Evolutionary conservation across 768 basidiomycete species (phyloP), one percentile per base, ranked within the genome.

Genomic region (Serpula lacrymans): DNA sequence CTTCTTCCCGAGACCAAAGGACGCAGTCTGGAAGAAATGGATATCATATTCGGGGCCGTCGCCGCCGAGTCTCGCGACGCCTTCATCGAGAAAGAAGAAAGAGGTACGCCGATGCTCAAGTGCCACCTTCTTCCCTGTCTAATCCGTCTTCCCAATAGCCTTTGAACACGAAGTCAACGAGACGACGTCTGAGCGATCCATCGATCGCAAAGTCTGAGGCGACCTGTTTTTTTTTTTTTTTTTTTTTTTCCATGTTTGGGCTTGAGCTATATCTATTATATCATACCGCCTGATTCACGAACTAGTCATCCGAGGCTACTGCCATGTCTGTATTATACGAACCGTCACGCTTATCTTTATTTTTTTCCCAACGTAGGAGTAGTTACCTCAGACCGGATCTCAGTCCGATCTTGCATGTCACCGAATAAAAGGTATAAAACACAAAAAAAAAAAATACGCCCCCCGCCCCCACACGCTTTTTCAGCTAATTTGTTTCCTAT

Each of bases 1-100:
- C 37, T 80, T 34, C 73, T 82, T 39, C 80, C 79, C 0, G 80
- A 82, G 55, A 82, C 80, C 12, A 79, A 80, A 49, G 78, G 78
- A 4, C 71, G 68, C 34, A 70, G 67, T 37, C 51, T 78, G 37
- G 74, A 77, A 47, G 74, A 76, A 50, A 77, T 77, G 75, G 75
- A 77, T 49, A 56, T 77, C 50, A 58, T 78, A 42, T 78, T 78
- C 47, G 86, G 84, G 4, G 46, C 81, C 0, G 71, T 87, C 24
- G 65, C 67, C 13, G 65, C 62, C 8, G 80, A 80, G 44, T 51
- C 74, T 39, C 78, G 84, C 34, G 65, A 69, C 30, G 71, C 64
- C 0, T 68, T 78, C 41, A 78, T 88, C 48, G 60, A 56, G 31
- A 67, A 59, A 51, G 67, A 70, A 21, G 70, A 77, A 48, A 63